Percentiles rank a stretch among this genome's conserved stretches.
These are phyloP conservation scores for Aspergillus quadricinctus DNA, from an alignment of 2,329 filamentous ascomycete species.

Conservation along the genomic window DNA sequence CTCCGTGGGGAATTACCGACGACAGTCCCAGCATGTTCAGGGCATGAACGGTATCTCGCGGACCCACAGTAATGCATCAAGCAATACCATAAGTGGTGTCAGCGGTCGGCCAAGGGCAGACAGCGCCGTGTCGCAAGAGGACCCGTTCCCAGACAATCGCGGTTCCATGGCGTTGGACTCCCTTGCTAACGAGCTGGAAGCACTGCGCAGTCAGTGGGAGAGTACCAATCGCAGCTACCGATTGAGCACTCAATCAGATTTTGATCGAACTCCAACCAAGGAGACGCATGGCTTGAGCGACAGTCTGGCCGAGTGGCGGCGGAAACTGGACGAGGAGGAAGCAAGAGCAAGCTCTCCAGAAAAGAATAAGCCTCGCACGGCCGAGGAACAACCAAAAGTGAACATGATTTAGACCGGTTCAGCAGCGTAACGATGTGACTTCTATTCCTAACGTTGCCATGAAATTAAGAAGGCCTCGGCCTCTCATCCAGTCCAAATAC, in stretches of 20 bases:
- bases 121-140: conserved; percentile 42
- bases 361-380: conserved; percentile 21
- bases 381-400: conserved; percentile 16
- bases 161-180: conserved; percentile 77
- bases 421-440: conserved; percentile 13
- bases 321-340: conserved; percentile 64
- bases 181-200: conserved; percentile 86
- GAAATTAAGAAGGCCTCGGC: conserved; percentile 5
- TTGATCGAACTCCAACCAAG: conserved; percentile 58
- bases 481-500: background rate
- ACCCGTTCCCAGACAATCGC: conserved; percentile 48
- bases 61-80: conserved; percentile 53
- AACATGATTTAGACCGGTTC: conserved; percentile 33
- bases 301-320: conserved; percentile 74
- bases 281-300: conserved; percentile 54
- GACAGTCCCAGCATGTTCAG: conserved; percentile 55
- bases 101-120: conserved; percentile 35
- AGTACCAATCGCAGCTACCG: conserved; percentile 93
- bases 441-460: conserved; percentile 23
- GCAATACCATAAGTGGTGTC: conserved; percentile 37
- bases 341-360: conserved; percentile 25
- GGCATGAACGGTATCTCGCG: conserved; percentile 43
- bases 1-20: conserved; percentile 90
- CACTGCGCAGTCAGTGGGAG: conserved; percentile 88
- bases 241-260: conserved; percentile 83